Base-by-base conservation (phyloP, 176 grass and related monocot species). In the Aegilops speltoides region DNA sequence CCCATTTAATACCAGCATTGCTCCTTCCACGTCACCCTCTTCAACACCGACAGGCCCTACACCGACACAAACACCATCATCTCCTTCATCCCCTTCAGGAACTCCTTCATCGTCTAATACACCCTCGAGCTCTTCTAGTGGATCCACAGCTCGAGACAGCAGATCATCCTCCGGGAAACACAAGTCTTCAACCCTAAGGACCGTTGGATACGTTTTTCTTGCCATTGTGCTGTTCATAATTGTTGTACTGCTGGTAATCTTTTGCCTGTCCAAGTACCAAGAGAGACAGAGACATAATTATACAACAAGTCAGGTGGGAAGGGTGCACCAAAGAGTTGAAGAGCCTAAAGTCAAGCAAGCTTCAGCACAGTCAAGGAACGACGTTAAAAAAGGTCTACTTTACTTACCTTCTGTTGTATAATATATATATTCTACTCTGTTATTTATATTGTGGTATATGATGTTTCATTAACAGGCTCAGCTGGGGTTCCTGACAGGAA, bases 121-220 rank as follows among this genome's bases (percentile, higher is more conserved):
- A 23, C 6, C 82, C 38, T 72, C 86, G 5, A 77, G 63, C 77
- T 77, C 86, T 66, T 87, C 89, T 77, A 34, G 70, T 82, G 89
- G 86, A 88, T 84, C 89, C 68, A 91, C 89, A 64, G 62, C 89
- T 78, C 89, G 89, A 72, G 82, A 77, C 28, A 91, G 89, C 63
- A 85, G 71, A 22, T 77, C 82, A 60, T 78, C 84, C 52, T 83
- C 79, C 7, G 90, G 87, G 79, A 99, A 96, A 77, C 72, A 81
- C 34, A 94, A 87, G 46, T 87, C 79, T 60, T 96, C 94, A 77
- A 94, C 90, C 52, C 84, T 96, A 48, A 99, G 91, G 83, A 87
- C 89, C 43, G 82, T 96, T 83, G 97, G 90, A 96, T 99, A 89
- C 89, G 97, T 91, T 78, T 56, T 99, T 91, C 88, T 91, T 65